Evolutionary conservation across 805 yeast genomes (phyloP), one percentile per base, ranked within the genome.

Genomic region (Alloascoidea hylecoeti): DNA sequence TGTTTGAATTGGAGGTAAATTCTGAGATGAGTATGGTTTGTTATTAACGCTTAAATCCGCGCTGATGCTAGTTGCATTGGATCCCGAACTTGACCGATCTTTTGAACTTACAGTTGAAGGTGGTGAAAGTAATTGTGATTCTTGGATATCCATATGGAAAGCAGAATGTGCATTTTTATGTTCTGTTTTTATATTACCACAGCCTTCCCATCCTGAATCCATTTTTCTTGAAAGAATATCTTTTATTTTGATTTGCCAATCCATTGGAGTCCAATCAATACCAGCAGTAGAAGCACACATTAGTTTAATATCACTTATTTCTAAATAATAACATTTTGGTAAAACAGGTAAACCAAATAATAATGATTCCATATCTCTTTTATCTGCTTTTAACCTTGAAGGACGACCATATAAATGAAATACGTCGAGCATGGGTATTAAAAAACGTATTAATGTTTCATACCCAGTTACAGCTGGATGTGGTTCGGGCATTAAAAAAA

Each of bases 371-470:
- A 60, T 49, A 42, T 76, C 71, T 0, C 57, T 47, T 50, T 75
- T 77, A 49, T 74, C 72, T 16, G 80, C 75, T 46, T 61, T 67
- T 44, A 77, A 59, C 44, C 68, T 70, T 35, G 61, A 60, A 0
- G 85, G 85, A 40, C 84, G 60, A 14, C 85, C 85, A 46, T 77
- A 77, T 34, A 78, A 58, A 39, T 66, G 67, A 56, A 75, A 77
- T 2, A 79, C 62, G 49, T 78, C 81, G 48, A 75, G 57, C 23
- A 75, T 52, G n/a, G 79, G 83, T 18, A 77, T 60, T 43, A 74
- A 60, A 47, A 75, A 76, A 46, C 85, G 58, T 38, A 77, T 71
- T 61, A 77, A 60, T n/a, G 80, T 77, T 50, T 77, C 84, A 42
- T 72, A 68, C 19, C 77, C 77, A 1, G 73, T 70, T 5, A 77